Percentiles rank a stretch among this genome's conserved stretches.
Conservation (phyloP, 2,329 filamentous ascomycete genomes). For the Trichoderma guizhouense region DNA sequence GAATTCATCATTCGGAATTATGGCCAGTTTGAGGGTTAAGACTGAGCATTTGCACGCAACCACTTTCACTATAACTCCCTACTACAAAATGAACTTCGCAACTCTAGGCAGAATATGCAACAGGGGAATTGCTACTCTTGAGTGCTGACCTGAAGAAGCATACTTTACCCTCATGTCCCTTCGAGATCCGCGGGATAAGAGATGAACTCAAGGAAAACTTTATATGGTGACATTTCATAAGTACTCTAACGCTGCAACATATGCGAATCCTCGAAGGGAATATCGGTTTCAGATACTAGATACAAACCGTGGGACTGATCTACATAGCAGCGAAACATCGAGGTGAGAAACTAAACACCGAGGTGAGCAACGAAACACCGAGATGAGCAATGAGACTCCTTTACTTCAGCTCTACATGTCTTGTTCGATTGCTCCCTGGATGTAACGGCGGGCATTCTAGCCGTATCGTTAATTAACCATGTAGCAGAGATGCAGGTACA, state of each 20-base stretch:
- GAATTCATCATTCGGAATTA: no score
- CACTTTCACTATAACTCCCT: no score
- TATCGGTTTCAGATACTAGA: neutral
- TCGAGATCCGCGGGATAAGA: no score
- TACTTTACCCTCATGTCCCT: neutral
- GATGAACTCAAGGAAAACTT: no score
- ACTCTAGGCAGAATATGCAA: neutral
- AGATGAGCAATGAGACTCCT: neutral
- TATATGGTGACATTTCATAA: neutral
- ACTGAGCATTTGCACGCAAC: no score
- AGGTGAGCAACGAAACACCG: neutral
- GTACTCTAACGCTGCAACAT: neutral
- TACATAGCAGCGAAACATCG: neutral
- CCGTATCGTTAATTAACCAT: neutral
- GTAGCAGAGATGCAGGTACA: neutral
- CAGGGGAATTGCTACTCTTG: neutral
- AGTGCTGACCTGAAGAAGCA: neutral
- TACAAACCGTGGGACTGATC: neutral
- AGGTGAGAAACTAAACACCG: neutral
- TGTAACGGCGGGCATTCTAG: no score
- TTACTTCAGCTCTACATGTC: neutral
- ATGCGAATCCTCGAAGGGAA: neutral
- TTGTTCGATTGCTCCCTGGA: neutral
- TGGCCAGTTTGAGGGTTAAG: no score
- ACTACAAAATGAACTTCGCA: no score